Evolutionary conservation across 1,284 basidiomycete species (phyloP).

Genomic region (Hemileia vastatrix): DNA sequence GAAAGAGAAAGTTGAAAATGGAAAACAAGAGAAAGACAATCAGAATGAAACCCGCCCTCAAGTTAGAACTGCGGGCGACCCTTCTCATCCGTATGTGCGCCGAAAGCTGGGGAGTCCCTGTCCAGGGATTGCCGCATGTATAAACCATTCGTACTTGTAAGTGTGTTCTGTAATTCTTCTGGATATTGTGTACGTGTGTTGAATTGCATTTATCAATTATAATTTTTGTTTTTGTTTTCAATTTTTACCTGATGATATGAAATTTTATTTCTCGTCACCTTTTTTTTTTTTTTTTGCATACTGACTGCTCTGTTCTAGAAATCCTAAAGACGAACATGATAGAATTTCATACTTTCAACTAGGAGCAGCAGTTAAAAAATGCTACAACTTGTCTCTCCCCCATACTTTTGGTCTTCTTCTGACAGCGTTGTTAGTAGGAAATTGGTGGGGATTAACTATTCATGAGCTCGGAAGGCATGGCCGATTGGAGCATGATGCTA

Average conservation of each 20-base stretch:
- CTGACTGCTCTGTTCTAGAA: neutral
- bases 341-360: conserved; percentile 3
- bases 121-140: conserved; percentile 4
- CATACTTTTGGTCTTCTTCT: conserved; percentile 8
- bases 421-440: conserved; percentile 1
- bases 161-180: no score
- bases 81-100: neutral
- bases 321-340: neutral
- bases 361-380: neutral
- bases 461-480: conserved; percentile 7
- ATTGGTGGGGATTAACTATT: conserved; percentile 3
- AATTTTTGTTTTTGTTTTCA: no score
- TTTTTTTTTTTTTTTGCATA: no score
- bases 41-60: no score
- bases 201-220: no score
- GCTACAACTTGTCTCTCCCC: conserved; percentile 4
- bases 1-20: no score
- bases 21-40: no score
- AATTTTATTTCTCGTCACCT: no score
- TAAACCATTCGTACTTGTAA: conserved; percentile 13
- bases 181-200: no score
- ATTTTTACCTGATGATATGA: no score
- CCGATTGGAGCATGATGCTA: conserved; percentile 11
- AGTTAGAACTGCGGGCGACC: no score
- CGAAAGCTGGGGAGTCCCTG: conserved; percentile 9